Conservation (phyloP, 1,139 yeast species). For the Hemisphaericaspora lyxosophila region DNA sequence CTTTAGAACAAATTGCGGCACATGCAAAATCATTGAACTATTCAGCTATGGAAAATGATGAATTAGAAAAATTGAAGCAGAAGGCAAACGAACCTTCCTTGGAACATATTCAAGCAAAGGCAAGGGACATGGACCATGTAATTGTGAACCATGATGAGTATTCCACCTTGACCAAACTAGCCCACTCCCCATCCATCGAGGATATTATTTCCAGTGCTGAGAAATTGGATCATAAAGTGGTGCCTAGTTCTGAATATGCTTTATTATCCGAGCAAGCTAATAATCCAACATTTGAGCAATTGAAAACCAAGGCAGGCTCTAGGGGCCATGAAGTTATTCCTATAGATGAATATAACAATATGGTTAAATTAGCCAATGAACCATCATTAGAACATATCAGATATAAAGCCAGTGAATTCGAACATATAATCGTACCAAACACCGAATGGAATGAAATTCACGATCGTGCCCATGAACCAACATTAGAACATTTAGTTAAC, state of each 20-base stretch:
- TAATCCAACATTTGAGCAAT: slow-evolving; percentile 22
- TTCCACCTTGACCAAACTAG: slow-evolving; percentile 19
- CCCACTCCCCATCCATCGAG: slow-evolving; percentile 18
- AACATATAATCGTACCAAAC: slow-evolving; percentile 18
- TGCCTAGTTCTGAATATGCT: slow-evolving; percentile 6
- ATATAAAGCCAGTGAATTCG: slow-evolving; percentile 15
- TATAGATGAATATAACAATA: slow-evolving; percentile 13
- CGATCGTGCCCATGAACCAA: slow-evolving; percentile 17
- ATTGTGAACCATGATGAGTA: slow-evolving; percentile 20
- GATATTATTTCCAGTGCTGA: slow-evolving; percentile 20
- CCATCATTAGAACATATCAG: slow-evolving; percentile 12
- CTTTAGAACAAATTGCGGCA: slow-evolving; percentile 20
- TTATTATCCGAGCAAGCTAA: slow-evolving; percentile 2
- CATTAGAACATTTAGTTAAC: slow-evolving; percentile 20
- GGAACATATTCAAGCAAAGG: slow-evolving; percentile 20
- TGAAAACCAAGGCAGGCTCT: slow-evolving; percentile 18
- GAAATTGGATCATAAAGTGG: slow-evolving; percentile 13
- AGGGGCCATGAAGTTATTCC: slow-evolving; percentile 23
- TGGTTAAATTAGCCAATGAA: slow-evolving; percentile 13
- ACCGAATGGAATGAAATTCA: slow-evolving; percentile 13
- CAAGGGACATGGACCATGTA: slow-evolving; percentile 10
- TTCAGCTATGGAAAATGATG: slow-evolving; percentile 20
- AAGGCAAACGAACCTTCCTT: slow-evolving; percentile 19
- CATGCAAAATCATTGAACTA: slow-evolving; percentile 20
- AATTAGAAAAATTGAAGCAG: slow-evolving; percentile 11